Conservation (phyloP, 345 rosid genomes). For the Cardamine chenopodiifolia region DNA sequence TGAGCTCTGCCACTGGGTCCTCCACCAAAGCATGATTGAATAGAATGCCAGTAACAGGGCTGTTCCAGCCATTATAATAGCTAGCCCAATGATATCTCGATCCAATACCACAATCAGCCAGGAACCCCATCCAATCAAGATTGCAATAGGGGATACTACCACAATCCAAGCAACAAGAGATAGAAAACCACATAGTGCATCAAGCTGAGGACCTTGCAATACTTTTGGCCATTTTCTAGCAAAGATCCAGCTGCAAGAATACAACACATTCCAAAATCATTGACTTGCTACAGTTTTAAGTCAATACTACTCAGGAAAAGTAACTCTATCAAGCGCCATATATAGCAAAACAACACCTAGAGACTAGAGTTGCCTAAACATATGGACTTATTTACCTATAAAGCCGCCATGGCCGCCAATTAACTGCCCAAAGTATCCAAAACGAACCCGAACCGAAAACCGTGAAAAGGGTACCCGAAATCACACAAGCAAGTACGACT, state of each 20-base stretch:
- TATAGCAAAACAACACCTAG: constrained; percentile 7
- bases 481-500: constrained; percentile 67
- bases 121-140: constrained; percentile 87
- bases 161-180: constrained; percentile 77
- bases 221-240: constrained; percentile 92
- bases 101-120: constrained; percentile 79
- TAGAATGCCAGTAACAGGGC: constrained; percentile 95
- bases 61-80: constrained; percentile 94
- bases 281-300: constrained; percentile 5
- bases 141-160: constrained; percentile 79
- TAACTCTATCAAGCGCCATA: constrained; percentile 10
- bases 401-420: constrained; percentile 99
- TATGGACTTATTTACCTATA: constrained; percentile 60
- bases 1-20: constrained; percentile 99
- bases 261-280: constrained; percentile 21
- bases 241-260: constrained; percentile 87
- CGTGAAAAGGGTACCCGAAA: constrained; percentile 84
- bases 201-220: constrained; percentile 88
- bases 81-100: constrained; percentile 90
- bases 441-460: constrained; percentile 79
- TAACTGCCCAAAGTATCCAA: constrained; percentile 87
- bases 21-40: constrained; percentile 99
- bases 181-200: constrained; percentile 69
- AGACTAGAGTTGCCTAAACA: constrained; percentile 1
- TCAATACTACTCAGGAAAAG: constrained; percentile 5